Conservation (phyloP, 2,329 filamentous ascomycete species). For the Penicillium paneum region DNA sequence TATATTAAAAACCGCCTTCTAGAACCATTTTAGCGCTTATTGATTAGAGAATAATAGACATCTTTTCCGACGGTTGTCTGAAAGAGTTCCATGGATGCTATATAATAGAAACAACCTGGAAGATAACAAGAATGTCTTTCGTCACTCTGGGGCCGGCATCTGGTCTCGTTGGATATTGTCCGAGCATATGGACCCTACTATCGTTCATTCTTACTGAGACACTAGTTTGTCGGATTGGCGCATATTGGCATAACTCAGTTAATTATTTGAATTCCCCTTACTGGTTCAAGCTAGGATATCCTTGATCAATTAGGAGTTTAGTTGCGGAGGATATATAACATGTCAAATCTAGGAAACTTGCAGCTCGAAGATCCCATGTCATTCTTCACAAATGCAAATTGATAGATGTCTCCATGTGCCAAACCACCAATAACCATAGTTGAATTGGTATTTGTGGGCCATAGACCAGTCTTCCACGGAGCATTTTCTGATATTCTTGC, state of each 20-base stretch:
- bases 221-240: not conserved
- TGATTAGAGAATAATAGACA: conserved; percentile 1
- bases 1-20: conserved; percentile 20
- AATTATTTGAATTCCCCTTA: not conserved
- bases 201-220: not conserved
- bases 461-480: not conserved
- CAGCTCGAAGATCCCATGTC: not conserved
- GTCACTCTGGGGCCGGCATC: conserved; percentile 6
- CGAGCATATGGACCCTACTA: conserved; percentile 1
- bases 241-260: not conserved
- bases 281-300: not conserved
- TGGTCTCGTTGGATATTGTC: conserved; percentile 17
- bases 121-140: not conserved
- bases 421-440: not conserved
- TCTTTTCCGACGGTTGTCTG: not conserved
- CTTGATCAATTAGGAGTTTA: not conserved
- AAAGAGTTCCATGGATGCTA: not conserved
- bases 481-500: not conserved
- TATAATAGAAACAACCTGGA: not conserved
- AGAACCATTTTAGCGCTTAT: conserved; percentile 19
- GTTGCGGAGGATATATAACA: not conserved
- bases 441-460: not conserved
- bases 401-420: conserved; percentile 2
- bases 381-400: not conserved
- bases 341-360: not conserved